Base-by-base conservation (phyloP, 2,329 filamentous ascomycete species). In the Colletotrichum navitas region DNA sequence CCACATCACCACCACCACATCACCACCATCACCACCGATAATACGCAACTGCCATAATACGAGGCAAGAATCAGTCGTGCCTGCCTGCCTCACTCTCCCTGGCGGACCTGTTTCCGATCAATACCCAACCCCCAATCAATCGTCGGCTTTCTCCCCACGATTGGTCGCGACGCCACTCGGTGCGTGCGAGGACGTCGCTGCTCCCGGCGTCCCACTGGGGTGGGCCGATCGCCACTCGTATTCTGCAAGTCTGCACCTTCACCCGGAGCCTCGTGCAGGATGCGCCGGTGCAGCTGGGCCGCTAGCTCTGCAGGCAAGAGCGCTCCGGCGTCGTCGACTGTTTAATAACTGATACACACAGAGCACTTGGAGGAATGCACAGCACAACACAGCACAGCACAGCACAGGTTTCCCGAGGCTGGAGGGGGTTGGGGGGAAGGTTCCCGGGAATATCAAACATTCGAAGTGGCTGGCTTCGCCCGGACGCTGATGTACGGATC, bases 181-280 rank as follows among this genome's bases (percentile, higher is more conserved):
- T 43, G 36, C 34, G 26, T 63, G 54, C n/a, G 47, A 63, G 21
- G 43, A 6, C 16, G 10, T 60, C 45, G 59, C 47, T 63, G 68
- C 41, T 71, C 58, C 24, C 58, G 59, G 58, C 54, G n/a, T 68
- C 68, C 59, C 52, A 68, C 65, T 63, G 21, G 55, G 66, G 16
- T 16, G 41, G 16, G 39, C 7, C 43, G 49, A 72, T 71, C 67
- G 70, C 70, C 70, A 72, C 70, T 72, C 70, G 70, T 72, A 72
- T 72, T 66, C 70, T 72, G 70, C 66, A 16, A 63, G 49, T 52
- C 51, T 63, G 36, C 52, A 54, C 52, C 52, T 47, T 65, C 61
- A 60, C 66, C 26, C 29, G 39, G 36, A 43, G 47, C 59, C 24
- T 52, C 52, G 56, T 71, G 66, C 61, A 71, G 36, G 55, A 61